A percentile compares a stretch with the other conserved stretches of the same genome.
These are phyloP conservation scores for Nakazawaea ishiwadae DNA, from an alignment of 805 yeast species.

Conservation along the genomic window DNA sequence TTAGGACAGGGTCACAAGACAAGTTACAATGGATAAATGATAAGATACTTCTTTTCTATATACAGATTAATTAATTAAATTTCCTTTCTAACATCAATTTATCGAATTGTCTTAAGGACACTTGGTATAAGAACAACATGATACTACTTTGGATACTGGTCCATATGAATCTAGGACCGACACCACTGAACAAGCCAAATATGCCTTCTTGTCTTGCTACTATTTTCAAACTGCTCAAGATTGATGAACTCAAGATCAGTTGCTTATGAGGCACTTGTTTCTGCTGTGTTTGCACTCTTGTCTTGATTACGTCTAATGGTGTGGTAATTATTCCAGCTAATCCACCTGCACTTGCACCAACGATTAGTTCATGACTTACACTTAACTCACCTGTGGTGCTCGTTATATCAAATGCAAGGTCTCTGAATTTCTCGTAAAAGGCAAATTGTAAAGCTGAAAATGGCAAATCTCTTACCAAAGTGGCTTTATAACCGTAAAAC, in stretches of 20 bases:
- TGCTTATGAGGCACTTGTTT: conserved; percentile 17
- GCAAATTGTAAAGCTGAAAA: conserved; percentile 96
- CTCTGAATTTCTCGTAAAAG: conserved; percentile 81
- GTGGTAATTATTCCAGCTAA: conserved; percentile 86
- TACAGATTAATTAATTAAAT: background rate
- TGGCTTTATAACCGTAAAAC: conserved; percentile 91
- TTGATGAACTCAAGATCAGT: conserved; percentile 35
- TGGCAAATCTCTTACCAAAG: conserved; percentile 88
- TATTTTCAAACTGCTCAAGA: conserved; percentile 43
- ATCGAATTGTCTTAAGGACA: conserved; percentile 55
- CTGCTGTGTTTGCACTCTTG: conserved; percentile 90
- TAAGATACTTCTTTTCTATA: background rate
- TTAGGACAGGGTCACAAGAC: background rate
- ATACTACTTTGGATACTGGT: conserved; percentile 92
- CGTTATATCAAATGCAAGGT: conserved; percentile 29
- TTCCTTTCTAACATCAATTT: background rate
- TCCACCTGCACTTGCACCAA: conserved; percentile 97
- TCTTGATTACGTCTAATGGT: conserved; percentile 88
- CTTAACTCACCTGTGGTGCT: conserved; percentile 39
- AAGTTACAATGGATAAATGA: background rate
- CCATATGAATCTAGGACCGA: conserved; percentile 96
- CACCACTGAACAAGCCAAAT: conserved; percentile 83
- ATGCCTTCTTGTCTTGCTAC: conserved; percentile 74
- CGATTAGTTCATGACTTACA: conserved; percentile 58
- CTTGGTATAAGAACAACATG: conserved; percentile 86